A percentile compares a stretch with the other conserved stretches of the same genome.
Conservation (phyloP, 306 rosid genomes). For the Betula pendula region DNA sequence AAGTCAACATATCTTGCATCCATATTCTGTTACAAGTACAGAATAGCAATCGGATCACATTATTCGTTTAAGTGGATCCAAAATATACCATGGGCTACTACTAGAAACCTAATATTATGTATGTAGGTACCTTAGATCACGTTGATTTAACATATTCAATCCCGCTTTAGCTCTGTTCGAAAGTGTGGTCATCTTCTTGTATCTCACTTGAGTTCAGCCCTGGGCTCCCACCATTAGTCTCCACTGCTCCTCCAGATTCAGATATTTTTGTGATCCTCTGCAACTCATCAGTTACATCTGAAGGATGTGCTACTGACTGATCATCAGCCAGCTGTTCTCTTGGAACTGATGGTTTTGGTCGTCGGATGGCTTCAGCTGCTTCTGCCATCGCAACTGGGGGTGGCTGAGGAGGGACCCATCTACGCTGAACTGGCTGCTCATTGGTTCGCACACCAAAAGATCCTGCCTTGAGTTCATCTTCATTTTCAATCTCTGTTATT, state of each 20-base stretch:
- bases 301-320: slow-evolving; percentile 41
- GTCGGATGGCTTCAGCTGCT: slow-evolving; percentile 93
- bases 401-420: slow-evolving; percentile 97
- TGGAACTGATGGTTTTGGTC: slow-evolving; percentile 64
- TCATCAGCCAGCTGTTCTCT: slow-evolving; percentile 54
- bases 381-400: slow-evolving; percentile 81
- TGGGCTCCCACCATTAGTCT: slow-evolving; percentile 27
- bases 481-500: slow-evolving; percentile 62
- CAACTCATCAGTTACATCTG: slow-evolving; percentile 54
- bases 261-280: slow-evolving; percentile 44
- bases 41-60: neutral
- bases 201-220: slow-evolving; percentile 51
- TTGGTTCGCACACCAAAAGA: slow-evolving; percentile 40
- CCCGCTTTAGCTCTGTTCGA: neutral
- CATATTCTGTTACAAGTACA: slow-evolving; percentile 17
- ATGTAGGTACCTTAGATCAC: neutral
- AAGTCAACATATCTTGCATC: neutral
- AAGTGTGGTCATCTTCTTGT: slow-evolving; percentile 38
- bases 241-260: slow-evolving; percentile 58
- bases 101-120: slow-evolving; percentile 11
- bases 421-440: slow-evolving; percentile 54
- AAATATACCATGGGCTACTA: neutral
- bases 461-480: slow-evolving; percentile 48
- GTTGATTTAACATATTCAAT: neutral
- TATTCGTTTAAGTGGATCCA: neutral